These are phyloP conservation scores for Cordyceps farinosa DNA, from an alignment of 2,329 filamentous ascomycete species.

Conservation along the genomic window DNA sequence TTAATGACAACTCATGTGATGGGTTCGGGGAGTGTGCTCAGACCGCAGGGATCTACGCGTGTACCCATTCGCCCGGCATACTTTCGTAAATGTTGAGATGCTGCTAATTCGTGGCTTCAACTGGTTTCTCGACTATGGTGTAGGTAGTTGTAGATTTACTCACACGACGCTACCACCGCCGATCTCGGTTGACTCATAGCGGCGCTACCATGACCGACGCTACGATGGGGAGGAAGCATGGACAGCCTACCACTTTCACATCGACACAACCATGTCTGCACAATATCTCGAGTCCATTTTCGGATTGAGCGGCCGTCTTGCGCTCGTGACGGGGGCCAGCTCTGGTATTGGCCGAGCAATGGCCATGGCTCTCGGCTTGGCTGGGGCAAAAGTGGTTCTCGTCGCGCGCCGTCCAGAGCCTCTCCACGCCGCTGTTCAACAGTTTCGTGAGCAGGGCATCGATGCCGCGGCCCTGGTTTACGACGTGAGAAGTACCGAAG, in stretches of 20 bases:
- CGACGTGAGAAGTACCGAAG: constrained; percentile 23
- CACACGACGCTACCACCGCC: neutral
- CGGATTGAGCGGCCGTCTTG: constrained; percentile 28
- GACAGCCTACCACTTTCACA: neutral
- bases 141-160: no score
- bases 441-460: constrained; percentile 26
- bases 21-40: neutral
- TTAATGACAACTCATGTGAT: neutral
- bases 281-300: constrained; percentile 30
- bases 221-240: neutral
- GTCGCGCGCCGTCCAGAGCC: constrained; percentile 28
- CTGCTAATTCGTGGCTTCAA: neutral
- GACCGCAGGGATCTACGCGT: neutral
- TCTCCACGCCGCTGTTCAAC: constrained; percentile 24
- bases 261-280: neutral
- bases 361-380: constrained; percentile 28
- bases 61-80: no score
- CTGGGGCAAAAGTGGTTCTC: constrained; percentile 30
- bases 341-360: constrained; percentile 34
- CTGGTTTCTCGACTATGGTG: neutral
- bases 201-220: neutral
- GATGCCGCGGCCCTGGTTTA: constrained; percentile 23
- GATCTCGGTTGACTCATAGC: neutral
- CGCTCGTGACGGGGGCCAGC: constrained; percentile 33
- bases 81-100: neutral